These are phyloP conservation scores for Ceratocystis cubensis DNA, from an alignment of 2,329 filamentous ascomycete species.

Conservation along the genomic window DNA sequence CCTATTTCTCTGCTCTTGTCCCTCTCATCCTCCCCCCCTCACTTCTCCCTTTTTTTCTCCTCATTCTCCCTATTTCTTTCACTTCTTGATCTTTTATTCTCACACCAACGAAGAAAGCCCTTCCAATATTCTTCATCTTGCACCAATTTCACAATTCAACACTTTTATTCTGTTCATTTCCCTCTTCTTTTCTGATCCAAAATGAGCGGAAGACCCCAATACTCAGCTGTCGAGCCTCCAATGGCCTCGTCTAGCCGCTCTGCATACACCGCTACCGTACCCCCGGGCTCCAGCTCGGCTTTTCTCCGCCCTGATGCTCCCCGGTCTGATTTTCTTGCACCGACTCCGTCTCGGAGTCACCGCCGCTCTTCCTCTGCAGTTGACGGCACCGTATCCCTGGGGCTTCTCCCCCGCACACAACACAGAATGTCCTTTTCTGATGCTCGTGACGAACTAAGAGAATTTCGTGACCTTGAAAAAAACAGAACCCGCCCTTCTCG, in stretches of 20 bases:
- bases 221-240: slow-evolving; percentile 15
- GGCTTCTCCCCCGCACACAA: slow-evolving; percentile 24
- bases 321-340: slow-evolving; percentile 23
- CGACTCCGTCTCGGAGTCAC: slow-evolving; percentile 25
- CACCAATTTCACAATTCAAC: background rate
- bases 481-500: slow-evolving; percentile 25
- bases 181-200: background rate
- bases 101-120: background rate
- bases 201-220: slow-evolving; percentile 20
- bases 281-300: background rate
- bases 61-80: background rate
- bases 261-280: slow-evolving; percentile 8
- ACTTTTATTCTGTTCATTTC: background rate
- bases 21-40: background rate
- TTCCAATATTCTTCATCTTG: background rate
- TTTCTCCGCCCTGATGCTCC: slow-evolving; percentile 16
- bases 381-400: slow-evolving; percentile 2
- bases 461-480: slow-evolving; percentile 12
- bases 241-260: slow-evolving; percentile 2
- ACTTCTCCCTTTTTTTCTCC: background rate
- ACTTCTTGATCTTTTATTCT: slow-evolving; percentile 1
- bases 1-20: background rate
- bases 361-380: slow-evolving; percentile 17
- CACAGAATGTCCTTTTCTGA: slow-evolving; percentile 21
- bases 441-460: background rate